A percentile compares a stretch with the other conserved stretches of the same genome.
phyloP scores from a whole-genome alignment of 768 basidiomycete genomes.

The Rhizopogon vulgaris region DNA sequence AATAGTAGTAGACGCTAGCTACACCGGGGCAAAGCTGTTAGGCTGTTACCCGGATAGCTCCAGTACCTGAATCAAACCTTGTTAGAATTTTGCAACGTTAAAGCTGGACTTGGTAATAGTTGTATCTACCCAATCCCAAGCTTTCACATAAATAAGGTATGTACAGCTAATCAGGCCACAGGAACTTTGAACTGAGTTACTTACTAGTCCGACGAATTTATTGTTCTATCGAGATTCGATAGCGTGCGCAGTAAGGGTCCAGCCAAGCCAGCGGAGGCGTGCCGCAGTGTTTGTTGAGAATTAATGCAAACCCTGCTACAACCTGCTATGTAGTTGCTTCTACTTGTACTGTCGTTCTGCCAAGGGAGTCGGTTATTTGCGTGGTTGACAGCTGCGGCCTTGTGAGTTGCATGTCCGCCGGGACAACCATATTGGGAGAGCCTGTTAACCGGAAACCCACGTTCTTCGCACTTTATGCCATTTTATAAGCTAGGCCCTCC shows the following conservation, averaged over 20 bases:
- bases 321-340: too few species aligned
- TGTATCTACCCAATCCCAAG: not conserved
- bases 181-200: not conserved
- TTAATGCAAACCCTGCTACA: too few species aligned
- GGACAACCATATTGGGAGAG: slow-evolving; percentile 1
- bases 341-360: too few species aligned
- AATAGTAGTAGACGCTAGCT: not conserved
- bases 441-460: not conserved
- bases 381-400: too few species aligned
- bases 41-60: not conserved
- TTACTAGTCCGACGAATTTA: not conserved
- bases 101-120: not conserved
- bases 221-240: not conserved
- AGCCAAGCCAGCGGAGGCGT: too few species aligned
- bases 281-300: too few species aligned
- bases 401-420: not conserved
- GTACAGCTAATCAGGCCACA: not conserved
- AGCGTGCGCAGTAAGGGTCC: too few species aligned
- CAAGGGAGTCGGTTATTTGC: too few species aligned
- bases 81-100: not conserved
- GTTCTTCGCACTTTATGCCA: slow-evolving; percentile 4
- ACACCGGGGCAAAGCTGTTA: too few species aligned
- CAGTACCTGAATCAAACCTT: not conserved
- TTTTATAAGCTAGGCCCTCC: slow-evolving; percentile 10
- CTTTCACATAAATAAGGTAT: not conserved